These are phyloP conservation scores for Sisymbrium altissimum DNA, from an alignment of 345 rosid genomes.

Conservation along the genomic window DNA sequence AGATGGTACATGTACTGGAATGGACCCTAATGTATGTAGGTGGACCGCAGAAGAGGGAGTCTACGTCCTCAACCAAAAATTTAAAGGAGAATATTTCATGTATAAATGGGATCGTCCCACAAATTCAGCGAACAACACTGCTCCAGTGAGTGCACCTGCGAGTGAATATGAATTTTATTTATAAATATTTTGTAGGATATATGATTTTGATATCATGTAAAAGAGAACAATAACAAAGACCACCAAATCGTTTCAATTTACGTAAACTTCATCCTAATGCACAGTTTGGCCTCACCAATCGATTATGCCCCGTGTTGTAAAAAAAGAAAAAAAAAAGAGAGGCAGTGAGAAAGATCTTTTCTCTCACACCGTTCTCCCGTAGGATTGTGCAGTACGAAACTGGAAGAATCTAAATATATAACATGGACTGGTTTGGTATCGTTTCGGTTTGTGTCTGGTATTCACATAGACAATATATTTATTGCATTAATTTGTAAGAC, in stretches of 20 bases:
- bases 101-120: constrained; percentile 8
- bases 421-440: neutral
- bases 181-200: neutral
- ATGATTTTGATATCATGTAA: neutral
- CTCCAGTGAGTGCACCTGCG: neutral
- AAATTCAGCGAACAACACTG: neutral
- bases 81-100: constrained; percentile 9
- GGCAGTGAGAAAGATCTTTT: too few species aligned
- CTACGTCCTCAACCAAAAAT: neutral
- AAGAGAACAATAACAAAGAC: neutral
- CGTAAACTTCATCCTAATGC: too few species aligned
- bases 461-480: too few species aligned
- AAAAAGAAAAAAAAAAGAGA: too few species aligned
- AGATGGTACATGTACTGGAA: constrained; percentile 15
- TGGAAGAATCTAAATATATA: neutral
- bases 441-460: neutral
- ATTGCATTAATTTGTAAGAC: too few species aligned
- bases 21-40: constrained; percentile 3
- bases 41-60: constrained; percentile 21
- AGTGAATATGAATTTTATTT: neutral
- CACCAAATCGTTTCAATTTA: too few species aligned
- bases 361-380: too few species aligned
- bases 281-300: too few species aligned
- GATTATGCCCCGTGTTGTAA: too few species aligned
- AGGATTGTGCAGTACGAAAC: neutral